phyloP scores from a whole-genome alignment of 208 protist species.

The Leishmania arabica region DNA sequence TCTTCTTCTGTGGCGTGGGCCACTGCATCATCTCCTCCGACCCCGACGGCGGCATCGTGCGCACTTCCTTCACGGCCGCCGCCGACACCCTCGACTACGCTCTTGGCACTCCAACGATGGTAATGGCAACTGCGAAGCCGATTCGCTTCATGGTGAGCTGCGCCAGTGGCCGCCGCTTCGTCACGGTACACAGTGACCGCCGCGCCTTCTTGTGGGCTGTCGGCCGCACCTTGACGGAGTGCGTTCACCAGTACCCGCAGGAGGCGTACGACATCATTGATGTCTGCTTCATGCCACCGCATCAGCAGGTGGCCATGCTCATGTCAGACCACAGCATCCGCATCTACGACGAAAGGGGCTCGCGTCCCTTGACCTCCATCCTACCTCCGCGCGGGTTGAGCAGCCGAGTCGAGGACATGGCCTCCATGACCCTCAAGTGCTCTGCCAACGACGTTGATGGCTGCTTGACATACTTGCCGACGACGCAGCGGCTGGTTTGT shows the following conservation, averaged over 20 bases:
- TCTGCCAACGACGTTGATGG: constrained; percentile 67
- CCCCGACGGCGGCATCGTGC: constrained; percentile 59
- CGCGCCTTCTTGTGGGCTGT: constrained; percentile 78
- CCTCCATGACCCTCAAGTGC: constrained; percentile 59
- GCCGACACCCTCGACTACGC: constrained; percentile 18
- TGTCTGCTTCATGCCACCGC: constrained; percentile 52
- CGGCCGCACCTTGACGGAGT: constrained; percentile 57
- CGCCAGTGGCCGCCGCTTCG: constrained; percentile 49
- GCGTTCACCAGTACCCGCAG: constrained; percentile 71
- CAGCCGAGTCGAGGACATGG: constrained; percentile 64
- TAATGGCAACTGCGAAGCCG: constrained; percentile 30
- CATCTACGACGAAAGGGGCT: constrained; percentile 74
- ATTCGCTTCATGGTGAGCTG: constrained; percentile 60
- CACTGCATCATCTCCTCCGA: constrained; percentile 66
- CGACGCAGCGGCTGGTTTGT: constrained; percentile 53
- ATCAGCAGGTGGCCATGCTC: constrained; percentile 62
- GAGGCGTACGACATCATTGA: constrained; percentile 81
- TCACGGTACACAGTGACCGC: constrained; percentile 79
- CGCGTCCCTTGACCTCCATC: constrained; percentile 55
- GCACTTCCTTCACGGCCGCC: constrained; percentile 36
- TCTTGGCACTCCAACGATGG: constrained; percentile 25
- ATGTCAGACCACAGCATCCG: constrained; percentile 69
- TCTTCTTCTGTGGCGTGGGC: constrained; percentile 53
- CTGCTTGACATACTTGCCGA: constrained; percentile 58
- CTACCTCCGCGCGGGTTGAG: constrained; percentile 35